phyloP scores from a whole-genome alignment of 176 grass and related monocot species.

The Oropetium thomaeum region DNA sequence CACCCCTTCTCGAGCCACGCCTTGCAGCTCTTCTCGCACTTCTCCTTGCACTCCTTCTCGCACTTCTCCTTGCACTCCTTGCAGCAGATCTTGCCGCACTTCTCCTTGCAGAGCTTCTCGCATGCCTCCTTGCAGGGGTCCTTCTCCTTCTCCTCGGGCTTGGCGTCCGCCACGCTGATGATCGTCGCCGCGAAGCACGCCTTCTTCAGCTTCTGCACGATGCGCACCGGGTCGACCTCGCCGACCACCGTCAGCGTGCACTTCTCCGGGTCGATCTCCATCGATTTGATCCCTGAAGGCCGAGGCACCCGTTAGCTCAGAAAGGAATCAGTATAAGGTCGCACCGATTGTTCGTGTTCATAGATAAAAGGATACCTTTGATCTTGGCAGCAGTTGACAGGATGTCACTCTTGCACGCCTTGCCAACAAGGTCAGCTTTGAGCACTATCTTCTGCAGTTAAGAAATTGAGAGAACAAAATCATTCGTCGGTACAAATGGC shows the following conservation, averaged over 20 bases:
- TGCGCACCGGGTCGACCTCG: constrained; percentile 41
- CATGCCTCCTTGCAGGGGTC: constrained; percentile 36
- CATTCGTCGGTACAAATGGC: background rate
- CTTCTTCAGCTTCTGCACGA: constrained; percentile 46
- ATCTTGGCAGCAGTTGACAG: constrained; percentile 37
- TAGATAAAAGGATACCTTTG: no score
- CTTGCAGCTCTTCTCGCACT: constrained; percentile 38
- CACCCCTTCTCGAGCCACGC: constrained; percentile 12
- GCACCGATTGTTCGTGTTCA: no score
- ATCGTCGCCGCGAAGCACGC: constrained; percentile 29
- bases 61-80: constrained; percentile 38
- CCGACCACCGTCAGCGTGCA: constrained; percentile 66
- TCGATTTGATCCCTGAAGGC: constrained; percentile 48
- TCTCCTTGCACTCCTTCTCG: constrained; percentile 38
- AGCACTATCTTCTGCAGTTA: constrained; percentile 53
- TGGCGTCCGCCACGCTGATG: constrained; percentile 44
- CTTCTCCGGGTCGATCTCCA: constrained; percentile 44
- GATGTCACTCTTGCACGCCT: constrained; percentile 36
- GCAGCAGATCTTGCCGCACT: constrained; percentile 36
- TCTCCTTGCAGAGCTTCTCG: constrained; percentile 44
- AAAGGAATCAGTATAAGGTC: no score
- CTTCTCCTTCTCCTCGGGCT: constrained; percentile 36
- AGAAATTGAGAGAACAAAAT: background rate
- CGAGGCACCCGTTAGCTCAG: background rate
- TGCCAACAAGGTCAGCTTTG: constrained; percentile 28